Evolutionary conservation across 495 filamentous ascomycete genomes (phyloP).

Genomic region (Tuber calosporum): DNA sequence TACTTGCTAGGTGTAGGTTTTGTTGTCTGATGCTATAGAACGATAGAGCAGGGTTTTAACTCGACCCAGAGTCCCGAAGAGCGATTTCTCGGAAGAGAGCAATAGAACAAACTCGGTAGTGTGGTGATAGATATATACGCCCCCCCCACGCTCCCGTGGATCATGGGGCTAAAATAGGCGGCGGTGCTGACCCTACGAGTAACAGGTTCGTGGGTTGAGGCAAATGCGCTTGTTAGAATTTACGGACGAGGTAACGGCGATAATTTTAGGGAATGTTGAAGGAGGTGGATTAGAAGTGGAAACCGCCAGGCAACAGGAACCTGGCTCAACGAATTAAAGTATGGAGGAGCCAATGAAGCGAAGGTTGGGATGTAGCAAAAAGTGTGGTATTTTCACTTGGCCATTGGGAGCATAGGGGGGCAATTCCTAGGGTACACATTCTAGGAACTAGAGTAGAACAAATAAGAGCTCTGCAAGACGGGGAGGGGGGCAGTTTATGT

Average conservation of each 20-base stretch:
- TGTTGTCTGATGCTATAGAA: not conserved
- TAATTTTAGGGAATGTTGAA: not conserved
- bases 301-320: not conserved
- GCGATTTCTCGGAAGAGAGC: not conserved
- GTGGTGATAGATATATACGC: not conserved
- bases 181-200: not conserved
- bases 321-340: not conserved
- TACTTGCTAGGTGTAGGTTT: not conserved
- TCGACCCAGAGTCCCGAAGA: not conserved
- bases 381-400: not conserved
- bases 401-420: not conserved
- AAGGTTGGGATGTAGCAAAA: not conserved
- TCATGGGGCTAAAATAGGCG: not conserved
- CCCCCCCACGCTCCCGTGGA: not conserved
- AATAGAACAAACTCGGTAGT: not conserved
- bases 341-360: not conserved
- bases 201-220: not conserved
- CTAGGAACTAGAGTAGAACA: not conserved
- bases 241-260: not conserved
- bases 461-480: not conserved
- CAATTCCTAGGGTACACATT: not conserved
- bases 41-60: not conserved
- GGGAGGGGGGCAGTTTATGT: not conserved
- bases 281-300: not conserved
- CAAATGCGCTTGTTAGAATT: not conserved